Evolutionary conservation across 164 flowering plant species (phyloP), one percentile per base, ranked within the genome.

Genomic region (Berberis vulgaris): DNA sequence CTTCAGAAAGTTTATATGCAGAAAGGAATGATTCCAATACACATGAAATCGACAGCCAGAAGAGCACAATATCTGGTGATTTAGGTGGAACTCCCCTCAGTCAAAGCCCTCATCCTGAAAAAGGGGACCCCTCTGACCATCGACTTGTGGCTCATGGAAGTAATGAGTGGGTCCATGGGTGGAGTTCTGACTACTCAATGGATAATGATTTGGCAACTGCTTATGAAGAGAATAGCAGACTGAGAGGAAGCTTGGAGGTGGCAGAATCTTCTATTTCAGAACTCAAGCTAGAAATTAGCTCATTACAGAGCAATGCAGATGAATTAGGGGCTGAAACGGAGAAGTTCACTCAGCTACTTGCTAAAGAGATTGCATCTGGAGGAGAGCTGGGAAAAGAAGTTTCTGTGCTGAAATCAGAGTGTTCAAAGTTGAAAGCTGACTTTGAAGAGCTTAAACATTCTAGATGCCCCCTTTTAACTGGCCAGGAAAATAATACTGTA

Each of bases 11-110:
- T 71, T 70, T 87, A 57, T 82, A 75, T 76, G 84, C 90, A 42
- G 98, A 93, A 63, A 94, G 85, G 78, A 86, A 84, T 54, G 96
- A 88, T 67, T 84, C 87, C 44, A 82, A 86, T 71, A 72, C 78
- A 12, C 84, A 81, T 66, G 96, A 84, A 70, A 74, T 77, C 63
- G 96, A 93, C 45, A 85, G 89, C 73, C 76, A 80, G 38, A 86
- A 81, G 71, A 84, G 89, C 71, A 80, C 82, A 50, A 62, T 73
- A 2, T 86, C 96, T 62, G 91, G 87, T 66, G 96, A 87, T 68
- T 57, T 79, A 59, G 76, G 75, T 58, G 87, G 78, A 49, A 73
- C 60, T 54, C 72, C 83, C 70, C 76, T 74, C 53, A 42, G 58
- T 73, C 88, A 81, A 70, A 83, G 85, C 57, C 82, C 81, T 60